A percentile compares a stretch with the other conserved stretches of the same genome.
phyloP scores from a whole-genome alignment of 192 early-diverging fungal species.

The Coemansia sp. region DNA sequence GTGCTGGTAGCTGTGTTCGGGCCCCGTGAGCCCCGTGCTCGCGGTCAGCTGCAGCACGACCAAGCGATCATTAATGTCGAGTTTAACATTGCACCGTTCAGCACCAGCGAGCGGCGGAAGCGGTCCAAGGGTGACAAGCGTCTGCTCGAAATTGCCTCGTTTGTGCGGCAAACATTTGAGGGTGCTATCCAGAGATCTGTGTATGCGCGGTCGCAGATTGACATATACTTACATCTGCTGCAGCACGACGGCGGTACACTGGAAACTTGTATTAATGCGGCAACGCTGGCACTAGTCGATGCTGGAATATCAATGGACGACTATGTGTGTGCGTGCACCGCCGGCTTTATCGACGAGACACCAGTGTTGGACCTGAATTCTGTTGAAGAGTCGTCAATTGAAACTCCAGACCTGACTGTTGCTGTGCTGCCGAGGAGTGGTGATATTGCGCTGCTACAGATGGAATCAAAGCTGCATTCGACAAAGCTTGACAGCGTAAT shows the following conservation, averaged over 20 bases:
- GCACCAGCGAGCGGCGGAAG: slow-evolving; percentile 81
- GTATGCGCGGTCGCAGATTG: slow-evolving; percentile 89
- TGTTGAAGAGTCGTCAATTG: slow-evolving; percentile 78
- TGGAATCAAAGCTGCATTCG: slow-evolving; percentile 87
- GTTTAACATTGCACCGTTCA: slow-evolving; percentile 89
- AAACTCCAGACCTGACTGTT: slow-evolving; percentile 86
- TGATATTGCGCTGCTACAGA: slow-evolving; percentile 80
- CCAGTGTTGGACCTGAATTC: slow-evolving; percentile 79
- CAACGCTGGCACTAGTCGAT: slow-evolving; percentile 79
- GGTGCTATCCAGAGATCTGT: slow-evolving; percentile 71
- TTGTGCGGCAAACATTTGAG: slow-evolving; percentile 91
- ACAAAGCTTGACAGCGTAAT: slow-evolving; percentile 58
- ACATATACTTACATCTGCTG: slow-evolving; percentile 88
- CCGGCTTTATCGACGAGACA: slow-evolving; percentile 77
- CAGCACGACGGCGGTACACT: slow-evolving; percentile 89
- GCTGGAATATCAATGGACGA: slow-evolving; percentile 81
- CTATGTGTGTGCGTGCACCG: slow-evolving; percentile 84
- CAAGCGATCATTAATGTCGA: slow-evolving; percentile 83
- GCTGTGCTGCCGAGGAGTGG: slow-evolving; percentile 80
- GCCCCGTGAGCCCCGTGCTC: slow-evolving; percentile 74
- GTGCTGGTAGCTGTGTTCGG: slow-evolving; percentile 90
- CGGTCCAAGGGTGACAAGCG: slow-evolving; percentile 89
- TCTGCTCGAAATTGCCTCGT: slow-evolving; percentile 79
- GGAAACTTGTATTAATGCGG: slow-evolving; percentile 79
- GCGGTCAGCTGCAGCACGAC: slow-evolving; percentile 60